Base-by-base conservation (phyloP, 164 flowering plant genomes). In the Chloranthus sessilifolius region DNA sequence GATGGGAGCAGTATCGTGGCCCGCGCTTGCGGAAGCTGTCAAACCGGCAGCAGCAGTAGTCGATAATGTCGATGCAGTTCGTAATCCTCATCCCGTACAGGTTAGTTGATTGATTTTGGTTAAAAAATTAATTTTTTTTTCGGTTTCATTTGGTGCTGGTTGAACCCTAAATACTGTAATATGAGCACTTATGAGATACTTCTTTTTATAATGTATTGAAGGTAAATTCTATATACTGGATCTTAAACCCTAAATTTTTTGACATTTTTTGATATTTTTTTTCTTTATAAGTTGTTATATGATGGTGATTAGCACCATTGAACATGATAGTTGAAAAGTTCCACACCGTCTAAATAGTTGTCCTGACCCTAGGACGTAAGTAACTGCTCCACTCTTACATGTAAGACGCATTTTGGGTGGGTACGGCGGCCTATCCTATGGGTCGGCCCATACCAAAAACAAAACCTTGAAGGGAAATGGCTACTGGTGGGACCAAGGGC, bases 1-100 rank as follows among this genome's bases (percentile, higher is more conserved):
- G 1, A 75, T 79, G 75, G 84, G 79, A 8, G 69, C 82, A 1
- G 76, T 77, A 15, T 65, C 77, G 8, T 82, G 88, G 88, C 88
- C 88, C 4, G 81, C 84, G 2, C 81, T 82, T 34, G 41, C 31
- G 21, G 55, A 54, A 39, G 42, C 58, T 12, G 33, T 31, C 1
- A 49, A 30, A 23, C 44, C 59, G 16, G 19, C 42, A 15, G 27
- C 17, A 3, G 15, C 49, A 22, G 41, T 60, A 10, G 2, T 47
- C 24, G 40, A 24, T 49, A 33, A 41, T 25, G 50, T 52, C 17
- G 52, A 44, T 52, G 65, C 39, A 3, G 49, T 17, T 48, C 59
- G 61, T 1, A 38, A 65, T 34, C 39, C 62, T 5, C 55, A 49
- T 4, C 52, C 52, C 6, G 30, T 57, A 2, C 55, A 52, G 64